These are phyloP conservation scores for Phialophora tarda DNA, from an alignment of 2,329 filamentous ascomycete species.

Conservation along the genomic window DNA sequence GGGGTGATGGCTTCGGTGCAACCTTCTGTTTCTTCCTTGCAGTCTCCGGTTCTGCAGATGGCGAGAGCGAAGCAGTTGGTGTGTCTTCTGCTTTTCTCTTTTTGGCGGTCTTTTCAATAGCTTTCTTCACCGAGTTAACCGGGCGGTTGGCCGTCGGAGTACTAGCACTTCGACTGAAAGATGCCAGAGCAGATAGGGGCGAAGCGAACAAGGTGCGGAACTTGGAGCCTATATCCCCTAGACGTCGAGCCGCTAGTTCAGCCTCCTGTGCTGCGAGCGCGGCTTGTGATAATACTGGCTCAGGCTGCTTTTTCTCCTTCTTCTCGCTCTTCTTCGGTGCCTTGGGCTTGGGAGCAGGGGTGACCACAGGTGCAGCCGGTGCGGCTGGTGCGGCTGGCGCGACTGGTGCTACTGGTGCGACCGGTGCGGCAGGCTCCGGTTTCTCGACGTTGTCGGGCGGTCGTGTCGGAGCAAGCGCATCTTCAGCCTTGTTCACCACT, in stretches of 20 bases:
- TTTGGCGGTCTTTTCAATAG: constrained; percentile 43
- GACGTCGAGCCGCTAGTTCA: constrained; percentile 47
- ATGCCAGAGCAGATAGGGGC: constrained; percentile 39
- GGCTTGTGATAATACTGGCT: constrained; percentile 54
- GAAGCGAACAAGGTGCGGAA: constrained; percentile 47
- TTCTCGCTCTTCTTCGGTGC: constrained; percentile 61
- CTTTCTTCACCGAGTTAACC: constrained; percentile 38
- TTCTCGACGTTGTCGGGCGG: constrained; percentile 50
- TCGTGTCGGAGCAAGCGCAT: neutral
- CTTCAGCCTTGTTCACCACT: constrained; percentile 15
- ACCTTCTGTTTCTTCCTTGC: constrained; percentile 48
- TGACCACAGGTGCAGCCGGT: constrained; percentile 8
- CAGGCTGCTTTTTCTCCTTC: constrained; percentile 60
- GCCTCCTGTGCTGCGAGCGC: constrained; percentile 49
- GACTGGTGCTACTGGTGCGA: constrained; percentile 11
- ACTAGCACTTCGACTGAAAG: constrained; percentile 39
- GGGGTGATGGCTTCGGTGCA: constrained; percentile 43
- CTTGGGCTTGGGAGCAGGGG: constrained; percentile 30
- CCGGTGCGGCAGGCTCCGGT: constrained; percentile 3
- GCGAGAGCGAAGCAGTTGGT: constrained; percentile 42
- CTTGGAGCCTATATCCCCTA: constrained; percentile 47
- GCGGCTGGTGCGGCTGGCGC: constrained; percentile 3
- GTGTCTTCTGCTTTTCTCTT: constrained; percentile 64
- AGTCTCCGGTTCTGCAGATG: constrained; percentile 40
- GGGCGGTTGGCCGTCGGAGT: constrained; percentile 37